Conservation (phyloP, 176 grass and related monocot species). For the Bolboschoenus planiculmis region DNA sequence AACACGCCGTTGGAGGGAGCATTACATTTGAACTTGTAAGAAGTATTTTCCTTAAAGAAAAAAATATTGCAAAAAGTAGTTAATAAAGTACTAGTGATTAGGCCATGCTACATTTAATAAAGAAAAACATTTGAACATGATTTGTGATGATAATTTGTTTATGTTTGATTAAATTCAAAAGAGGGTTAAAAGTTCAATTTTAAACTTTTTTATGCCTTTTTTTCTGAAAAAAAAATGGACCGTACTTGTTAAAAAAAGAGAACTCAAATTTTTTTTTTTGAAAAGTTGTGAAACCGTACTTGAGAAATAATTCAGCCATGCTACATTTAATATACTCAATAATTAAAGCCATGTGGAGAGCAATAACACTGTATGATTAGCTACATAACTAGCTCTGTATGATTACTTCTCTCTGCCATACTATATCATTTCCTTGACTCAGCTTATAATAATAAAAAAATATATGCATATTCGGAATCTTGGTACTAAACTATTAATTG, state of each 20-base stretch:
- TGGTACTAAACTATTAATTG: not conserved
- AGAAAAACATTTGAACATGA: too few species aligned
- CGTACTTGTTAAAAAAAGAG: not conserved
- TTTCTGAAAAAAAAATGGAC: not conserved
- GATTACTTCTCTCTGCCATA: not conserved
- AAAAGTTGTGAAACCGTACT: slow-evolving; percentile 1
- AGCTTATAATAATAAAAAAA: not conserved
- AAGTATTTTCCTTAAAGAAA: too few species aligned
- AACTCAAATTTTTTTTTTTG: not conserved
- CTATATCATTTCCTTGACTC: not conserved
- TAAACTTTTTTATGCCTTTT: not conserved
- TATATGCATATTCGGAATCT: not conserved
- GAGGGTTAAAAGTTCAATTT: not conserved
- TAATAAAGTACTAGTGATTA: too few species aligned
- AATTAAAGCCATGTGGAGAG: slow-evolving; percentile 16
- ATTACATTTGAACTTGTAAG: too few species aligned
- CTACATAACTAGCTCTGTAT: slow-evolving; percentile 12
- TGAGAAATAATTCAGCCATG: slow-evolving; percentile 14
- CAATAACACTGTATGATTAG: slow-evolving; percentile 18
- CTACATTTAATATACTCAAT: slow-evolving; percentile 2
- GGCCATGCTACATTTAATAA: too few species aligned
- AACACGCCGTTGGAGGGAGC: too few species aligned
- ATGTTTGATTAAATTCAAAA: not conserved
- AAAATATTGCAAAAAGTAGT: too few species aligned
- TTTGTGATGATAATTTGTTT: not conserved